A percentile compares a stretch with the other conserved stretches of the same genome.
Evolutionary conservation across 805 yeast species (phyloP).

Genomic region (Hanseniaspora taiwanica): DNA sequence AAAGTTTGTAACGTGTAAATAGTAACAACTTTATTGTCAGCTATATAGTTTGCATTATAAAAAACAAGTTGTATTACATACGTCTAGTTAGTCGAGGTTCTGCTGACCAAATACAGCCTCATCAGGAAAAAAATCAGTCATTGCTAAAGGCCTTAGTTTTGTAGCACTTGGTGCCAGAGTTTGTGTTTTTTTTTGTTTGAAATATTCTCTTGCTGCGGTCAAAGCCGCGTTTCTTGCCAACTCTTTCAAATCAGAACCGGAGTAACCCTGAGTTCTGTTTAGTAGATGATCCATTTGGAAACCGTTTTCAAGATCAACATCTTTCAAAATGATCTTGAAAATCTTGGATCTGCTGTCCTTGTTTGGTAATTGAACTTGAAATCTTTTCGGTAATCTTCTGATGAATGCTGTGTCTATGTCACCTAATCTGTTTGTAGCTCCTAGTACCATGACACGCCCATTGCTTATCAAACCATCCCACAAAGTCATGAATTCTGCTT

Average conservation of each 20-base stretch:
- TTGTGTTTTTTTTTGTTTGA: conserved; percentile 40
- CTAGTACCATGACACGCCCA: conserved; percentile 76
- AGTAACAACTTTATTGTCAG: no score
- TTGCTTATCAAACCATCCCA: conserved; percentile 85
- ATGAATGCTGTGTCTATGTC: conserved; percentile 89
- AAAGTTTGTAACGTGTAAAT: conserved; percentile 1
- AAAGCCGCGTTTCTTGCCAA: conserved; percentile 88
- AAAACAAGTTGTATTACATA: no score
- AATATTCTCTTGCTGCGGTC: conserved; percentile 76
- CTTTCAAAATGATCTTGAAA: conserved; percentile 51
- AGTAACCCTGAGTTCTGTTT: conserved; percentile 51
- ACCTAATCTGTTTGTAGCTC: conserved; percentile 86
- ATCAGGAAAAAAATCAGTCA: conserved; percentile 2
- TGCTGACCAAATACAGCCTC: not conserved
- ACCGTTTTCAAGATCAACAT: conserved; percentile 42
- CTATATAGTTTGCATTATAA: not conserved
- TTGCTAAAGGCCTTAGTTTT: conserved; percentile 2
- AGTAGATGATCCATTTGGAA: conserved; percentile 56
- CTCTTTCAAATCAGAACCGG: conserved; percentile 89
- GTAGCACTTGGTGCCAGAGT: conserved; percentile 8
- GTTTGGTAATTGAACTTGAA: conserved; percentile 64
- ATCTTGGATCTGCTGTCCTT: conserved; percentile 56
- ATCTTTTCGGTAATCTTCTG: conserved; percentile 85
- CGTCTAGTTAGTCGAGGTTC: not conserved
- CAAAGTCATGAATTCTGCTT: conserved; percentile 93